phyloP scores from a whole-genome alignment of 2,329 filamentous ascomycete species.

The Amylocarpus encephaloides region DNA sequence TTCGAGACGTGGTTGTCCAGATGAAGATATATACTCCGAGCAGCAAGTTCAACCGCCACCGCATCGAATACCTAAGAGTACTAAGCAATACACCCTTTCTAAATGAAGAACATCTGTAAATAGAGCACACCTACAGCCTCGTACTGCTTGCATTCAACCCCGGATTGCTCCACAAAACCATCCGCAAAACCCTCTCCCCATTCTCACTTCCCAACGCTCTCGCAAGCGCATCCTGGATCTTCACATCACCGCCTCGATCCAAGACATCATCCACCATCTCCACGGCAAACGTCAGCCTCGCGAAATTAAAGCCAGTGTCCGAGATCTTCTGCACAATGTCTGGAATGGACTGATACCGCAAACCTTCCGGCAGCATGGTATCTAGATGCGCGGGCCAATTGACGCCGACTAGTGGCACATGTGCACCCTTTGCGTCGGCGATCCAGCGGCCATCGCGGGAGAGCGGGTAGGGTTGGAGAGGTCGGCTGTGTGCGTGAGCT shows the following conservation, averaged over 20 bases:
- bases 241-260: conserved; percentile 42
- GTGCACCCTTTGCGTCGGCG: conserved; percentile 33
- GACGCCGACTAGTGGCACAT: conserved; percentile 46
- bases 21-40: conserved; percentile 51
- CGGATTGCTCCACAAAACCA: conserved; percentile 52
- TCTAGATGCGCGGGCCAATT: conserved; percentile 59
- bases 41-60: conserved; percentile 50
- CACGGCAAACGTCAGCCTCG: conserved; percentile 57
- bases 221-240: conserved; percentile 40
- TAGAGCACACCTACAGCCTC: conserved; percentile 37
- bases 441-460: conserved; percentile 35
- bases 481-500: not conserved
- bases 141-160: conserved; percentile 48
- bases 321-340: conserved; percentile 43
- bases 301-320: conserved; percentile 52
- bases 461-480: conserved; percentile 31
- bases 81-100: not conserved
- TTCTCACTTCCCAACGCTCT: conserved; percentile 45
- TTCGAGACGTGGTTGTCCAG: conserved; percentile 57
- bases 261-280: conserved; percentile 57
- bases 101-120: not conserved
- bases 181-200: conserved; percentile 42
- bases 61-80: conserved; percentile 50
- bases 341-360: conserved; percentile 52
- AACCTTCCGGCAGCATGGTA: conserved; percentile 56